phyloP scores from a whole-genome alignment of 257 asterid species.

The Petrea volubilis region DNA sequence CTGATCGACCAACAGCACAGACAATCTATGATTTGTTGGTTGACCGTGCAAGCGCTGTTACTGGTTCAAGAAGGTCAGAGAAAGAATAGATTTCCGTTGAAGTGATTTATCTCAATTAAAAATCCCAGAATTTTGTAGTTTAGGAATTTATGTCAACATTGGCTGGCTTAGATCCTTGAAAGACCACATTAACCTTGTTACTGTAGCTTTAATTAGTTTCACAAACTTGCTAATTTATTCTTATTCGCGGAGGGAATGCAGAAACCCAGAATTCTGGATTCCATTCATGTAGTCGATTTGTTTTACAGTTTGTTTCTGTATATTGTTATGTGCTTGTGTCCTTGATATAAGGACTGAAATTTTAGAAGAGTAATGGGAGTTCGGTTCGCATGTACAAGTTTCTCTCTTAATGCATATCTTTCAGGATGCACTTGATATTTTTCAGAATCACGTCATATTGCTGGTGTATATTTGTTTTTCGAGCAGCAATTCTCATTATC shows the following conservation, averaged over 20 bases:
- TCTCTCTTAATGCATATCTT: neutral
- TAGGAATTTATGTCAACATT: slow-evolving; percentile 22
- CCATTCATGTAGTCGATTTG: neutral
- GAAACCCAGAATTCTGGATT: neutral
- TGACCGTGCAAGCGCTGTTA: slow-evolving; percentile 32
- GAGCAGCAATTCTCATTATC: too few species aligned
- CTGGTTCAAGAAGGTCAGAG: slow-evolving; percentile 33
- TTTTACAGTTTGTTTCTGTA: neutral
- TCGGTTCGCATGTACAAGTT: neutral
- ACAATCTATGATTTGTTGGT: slow-evolving; percentile 45
- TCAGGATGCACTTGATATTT: neutral
- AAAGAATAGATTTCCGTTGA: slow-evolving; percentile 22
- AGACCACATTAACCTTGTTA: neutral
- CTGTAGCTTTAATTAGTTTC: neutral
- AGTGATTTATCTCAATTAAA: neutral
- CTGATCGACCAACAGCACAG: slow-evolving; percentile 67
- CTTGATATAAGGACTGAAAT: neutral
- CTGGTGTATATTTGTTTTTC: too few species aligned
- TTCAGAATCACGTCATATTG: too few species aligned
- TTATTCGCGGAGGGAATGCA: neutral
- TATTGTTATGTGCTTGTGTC: neutral
- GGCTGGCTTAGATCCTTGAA: slow-evolving; percentile 14
- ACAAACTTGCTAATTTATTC: neutral
- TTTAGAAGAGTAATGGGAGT: neutral
- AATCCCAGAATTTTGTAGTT: slow-evolving; percentile 46